Evolutionary conservation across 2,329 filamentous ascomycete species (phyloP).

Genomic region (Alternaria atra): DNA sequence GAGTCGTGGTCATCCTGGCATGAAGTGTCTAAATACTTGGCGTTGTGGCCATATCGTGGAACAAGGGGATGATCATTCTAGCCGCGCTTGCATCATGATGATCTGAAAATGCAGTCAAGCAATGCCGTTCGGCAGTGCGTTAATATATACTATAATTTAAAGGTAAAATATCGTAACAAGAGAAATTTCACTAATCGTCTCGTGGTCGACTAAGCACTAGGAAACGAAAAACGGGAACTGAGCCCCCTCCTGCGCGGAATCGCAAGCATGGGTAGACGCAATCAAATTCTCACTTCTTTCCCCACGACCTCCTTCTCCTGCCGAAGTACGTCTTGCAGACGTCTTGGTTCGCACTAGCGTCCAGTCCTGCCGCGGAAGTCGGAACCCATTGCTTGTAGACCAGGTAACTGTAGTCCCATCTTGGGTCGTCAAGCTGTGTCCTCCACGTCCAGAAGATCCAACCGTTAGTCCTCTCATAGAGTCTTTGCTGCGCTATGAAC

Average conservation of each 20-base stretch:
- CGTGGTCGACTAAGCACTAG: background rate
- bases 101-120: background rate
- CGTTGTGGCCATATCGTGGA: background rate
- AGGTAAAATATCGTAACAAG: constrained; percentile 1
- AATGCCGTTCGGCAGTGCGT: background rate
- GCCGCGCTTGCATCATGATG: background rate
- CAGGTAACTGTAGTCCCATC: constrained; percentile 58
- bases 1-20: background rate
- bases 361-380: constrained; percentile 7
- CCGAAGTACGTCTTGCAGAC: constrained; percentile 12
- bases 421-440: constrained; percentile 57
- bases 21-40: background rate
- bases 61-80: background rate
- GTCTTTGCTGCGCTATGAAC: constrained; percentile 65
- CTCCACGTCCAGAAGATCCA: constrained; percentile 73
- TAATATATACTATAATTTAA: background rate
- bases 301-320: constrained; percentile 4
- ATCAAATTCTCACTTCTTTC: background rate
- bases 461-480: constrained; percentile 64
- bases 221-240: background rate
- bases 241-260: background rate
- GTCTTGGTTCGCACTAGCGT: constrained; percentile 8
- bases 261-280: background rate
- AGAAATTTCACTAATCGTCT: background rate
- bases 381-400: constrained; percentile 16